Evolutionary conservation across 1,284 basidiomycete species (phyloP), one percentile per base, ranked within the genome.

Genomic region (Pisolithus thermaeus): DNA sequence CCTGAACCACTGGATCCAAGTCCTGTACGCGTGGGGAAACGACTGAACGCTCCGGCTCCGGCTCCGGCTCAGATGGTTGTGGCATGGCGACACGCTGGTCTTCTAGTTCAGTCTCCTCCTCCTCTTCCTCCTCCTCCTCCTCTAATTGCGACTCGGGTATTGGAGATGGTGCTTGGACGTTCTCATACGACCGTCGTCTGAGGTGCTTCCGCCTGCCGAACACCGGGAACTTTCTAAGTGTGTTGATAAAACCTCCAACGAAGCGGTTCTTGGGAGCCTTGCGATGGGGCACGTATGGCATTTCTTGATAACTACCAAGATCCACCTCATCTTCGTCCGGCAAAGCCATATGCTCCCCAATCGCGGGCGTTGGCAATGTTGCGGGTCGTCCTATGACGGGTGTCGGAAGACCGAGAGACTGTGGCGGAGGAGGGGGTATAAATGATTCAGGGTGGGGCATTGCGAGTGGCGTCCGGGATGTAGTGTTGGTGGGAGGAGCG

Each of bases 291-390:
- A 28, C 47, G 25, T 59, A 58, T 1, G 52, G 54, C 12, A 55
- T 48, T 1, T 42, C 12, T 4, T 20, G 9, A 25, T 27, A 25
- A 42, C n/a, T 3, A 51, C 14, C 12, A 16, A 44, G 32, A 22
- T 22, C 7, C 39, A 53, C 50, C 5, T 44, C 27, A 11, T 47
- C 9, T 3, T 63, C 61, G 2, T 66, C 62, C 7, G 42, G 42
- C 14, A 66, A 37, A 2, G 22, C 35, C 62, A 63, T 63, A 23
- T 60, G 64, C 36, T 66, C 62, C n/a, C 61, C 62, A 12, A 66
- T 61, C 1, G 38, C 28, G n/a, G 41, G 49, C 11, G 51, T 50
- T 5, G 64, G 62, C 2, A 54, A 54, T 9, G 45, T 51, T 2
- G 61, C 47, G 8, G 46, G 30, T 32, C 36, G 42, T 30, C 46